Conservation (phyloP, 139 green algal genomes). For the Pleodorina starrii region DNA sequence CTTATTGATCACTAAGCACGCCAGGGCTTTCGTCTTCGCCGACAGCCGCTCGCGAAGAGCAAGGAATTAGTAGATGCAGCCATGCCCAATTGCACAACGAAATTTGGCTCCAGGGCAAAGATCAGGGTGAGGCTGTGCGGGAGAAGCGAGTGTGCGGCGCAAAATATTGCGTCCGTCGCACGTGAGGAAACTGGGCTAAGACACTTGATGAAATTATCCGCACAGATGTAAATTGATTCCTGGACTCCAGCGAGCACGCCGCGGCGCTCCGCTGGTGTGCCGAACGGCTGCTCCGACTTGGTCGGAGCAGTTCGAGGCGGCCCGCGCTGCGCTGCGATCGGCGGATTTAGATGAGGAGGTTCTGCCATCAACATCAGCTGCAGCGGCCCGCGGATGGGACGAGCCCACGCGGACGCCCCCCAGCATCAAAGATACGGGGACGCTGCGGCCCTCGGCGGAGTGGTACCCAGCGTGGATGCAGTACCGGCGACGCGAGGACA, state of each 20-base stretch:
- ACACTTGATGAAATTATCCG: background rate
- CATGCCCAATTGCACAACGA: slow-evolving; percentile 12
- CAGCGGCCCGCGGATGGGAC: background rate
- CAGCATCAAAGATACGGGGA: slow-evolving; percentile 60
- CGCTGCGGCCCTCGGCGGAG: slow-evolving; percentile 59
- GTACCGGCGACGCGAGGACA: slow-evolving; percentile 68
- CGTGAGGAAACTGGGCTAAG: too few relatives aligned
- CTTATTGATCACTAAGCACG: too few relatives aligned
- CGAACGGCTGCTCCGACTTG: slow-evolving; percentile 30
- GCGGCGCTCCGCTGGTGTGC: slow-evolving; percentile 15
- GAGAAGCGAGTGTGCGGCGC: background rate
- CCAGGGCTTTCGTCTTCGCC: background rate
- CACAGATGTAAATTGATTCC: slow-evolving; percentile 1
- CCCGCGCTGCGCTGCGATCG: background rate
- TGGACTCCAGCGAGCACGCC: background rate
- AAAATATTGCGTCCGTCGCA: background rate
- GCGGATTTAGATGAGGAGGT: background rate
- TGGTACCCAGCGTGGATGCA: slow-evolving; percentile 76
- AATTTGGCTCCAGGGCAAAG: background rate
- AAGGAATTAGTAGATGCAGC: background rate
- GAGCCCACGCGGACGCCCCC: slow-evolving; percentile 29
- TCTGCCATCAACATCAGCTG: slow-evolving; percentile 4
- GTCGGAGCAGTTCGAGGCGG: background rate
- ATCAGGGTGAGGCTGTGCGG: slow-evolving; percentile 3
- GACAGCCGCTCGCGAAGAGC: background rate